Base-by-base conservation (phyloP, 495 filamentous ascomycete genomes). In the Umbilicaria muhlenbergii region DNA sequence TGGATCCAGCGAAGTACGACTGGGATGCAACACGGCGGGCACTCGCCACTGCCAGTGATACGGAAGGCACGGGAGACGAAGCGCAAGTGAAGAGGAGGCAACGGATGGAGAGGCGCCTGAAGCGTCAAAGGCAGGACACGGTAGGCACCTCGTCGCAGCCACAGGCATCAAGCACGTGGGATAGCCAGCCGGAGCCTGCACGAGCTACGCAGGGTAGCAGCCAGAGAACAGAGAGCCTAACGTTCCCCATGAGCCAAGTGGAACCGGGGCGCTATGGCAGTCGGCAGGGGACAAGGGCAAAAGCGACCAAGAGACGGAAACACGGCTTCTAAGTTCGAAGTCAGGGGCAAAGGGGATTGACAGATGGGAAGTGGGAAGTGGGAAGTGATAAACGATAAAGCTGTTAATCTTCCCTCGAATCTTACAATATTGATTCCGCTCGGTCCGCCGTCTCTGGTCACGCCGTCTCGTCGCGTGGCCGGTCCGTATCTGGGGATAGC, bases 211-310 rank as follows among this genome's bases (percentile, higher is more conserved):
- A 60, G 35, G 49, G 49, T 21, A 67, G 62, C 44, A 70, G 67
- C 44, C 68, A 71, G 38, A 42, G 50, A 11, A 55, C 50, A 24
- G 49, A 59, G n/a, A 53, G 6, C 4, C 8, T 53, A 11, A 56
- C 54, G 13, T 46, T 55, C 32, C 60, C 53, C n/a, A 63, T 63
- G 63, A 69, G 60, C n/a, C 65, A 69, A 46, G 50, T 56, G 16
- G 64, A 71, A 39, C 59, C 61, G 24, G 68, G 67, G 4, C 42
- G 46, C 15, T 66, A 65, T 39, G 62, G 64, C 19, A 48, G 62
- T 39, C 58, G 65, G 21, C 54, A 60, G 42, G 48, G 45, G 24
- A 28, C 8, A 6, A 6, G 4, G 24, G 24, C 24, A 28, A 28
- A 28, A 28, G 24, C 24, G 24, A 28, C 24, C 5, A 28, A 28